phyloP scores from a whole-genome alignment of 768 basidiomycete species.

The Trametopsis cervina region DNA sequence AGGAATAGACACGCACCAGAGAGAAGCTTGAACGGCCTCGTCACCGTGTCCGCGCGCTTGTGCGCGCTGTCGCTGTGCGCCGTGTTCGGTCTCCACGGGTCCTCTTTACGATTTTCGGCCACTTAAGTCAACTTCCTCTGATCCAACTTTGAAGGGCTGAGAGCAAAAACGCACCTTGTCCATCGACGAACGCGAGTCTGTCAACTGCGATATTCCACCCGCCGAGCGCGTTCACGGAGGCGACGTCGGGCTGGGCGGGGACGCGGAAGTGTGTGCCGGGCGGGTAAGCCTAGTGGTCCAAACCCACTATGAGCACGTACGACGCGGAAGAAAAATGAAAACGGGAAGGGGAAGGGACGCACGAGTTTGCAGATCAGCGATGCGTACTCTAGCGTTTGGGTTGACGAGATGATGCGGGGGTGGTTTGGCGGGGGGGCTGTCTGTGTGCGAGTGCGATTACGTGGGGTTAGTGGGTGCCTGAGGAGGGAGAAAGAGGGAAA shows the following conservation, averaged over 20 bases:
- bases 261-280: constrained; percentile 70
- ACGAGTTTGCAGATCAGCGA: constrained; percentile 62
- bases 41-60: constrained; percentile 60
- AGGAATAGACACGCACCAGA: constrained; percentile 42
- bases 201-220: constrained; percentile 76
- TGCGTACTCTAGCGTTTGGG: constrained; percentile 59
- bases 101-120: constrained; percentile 56
- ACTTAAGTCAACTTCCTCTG: background rate
- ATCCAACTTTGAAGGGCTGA: too few relatives aligned
- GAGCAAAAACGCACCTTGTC: constrained; percentile 45
- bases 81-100: constrained; percentile 86
- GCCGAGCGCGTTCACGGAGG: constrained; percentile 73
- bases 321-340: too few relatives aligned
- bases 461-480: too few relatives aligned
- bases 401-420: constrained; percentile 72
- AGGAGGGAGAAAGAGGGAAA: background rate
- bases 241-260: constrained; percentile 69
- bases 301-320: background rate
- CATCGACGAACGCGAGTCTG: constrained; percentile 81
- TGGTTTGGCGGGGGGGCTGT: constrained; percentile 60
- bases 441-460: constrained; percentile 33
- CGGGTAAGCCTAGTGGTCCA: constrained; percentile 52
- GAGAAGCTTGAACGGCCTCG: constrained; percentile 81
- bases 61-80: constrained; percentile 70
- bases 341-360: background rate